phyloP scores from a whole-genome alignment of 2,329 filamentous ascomycete genomes.

The Trichoderma citrinoviride region DNA sequence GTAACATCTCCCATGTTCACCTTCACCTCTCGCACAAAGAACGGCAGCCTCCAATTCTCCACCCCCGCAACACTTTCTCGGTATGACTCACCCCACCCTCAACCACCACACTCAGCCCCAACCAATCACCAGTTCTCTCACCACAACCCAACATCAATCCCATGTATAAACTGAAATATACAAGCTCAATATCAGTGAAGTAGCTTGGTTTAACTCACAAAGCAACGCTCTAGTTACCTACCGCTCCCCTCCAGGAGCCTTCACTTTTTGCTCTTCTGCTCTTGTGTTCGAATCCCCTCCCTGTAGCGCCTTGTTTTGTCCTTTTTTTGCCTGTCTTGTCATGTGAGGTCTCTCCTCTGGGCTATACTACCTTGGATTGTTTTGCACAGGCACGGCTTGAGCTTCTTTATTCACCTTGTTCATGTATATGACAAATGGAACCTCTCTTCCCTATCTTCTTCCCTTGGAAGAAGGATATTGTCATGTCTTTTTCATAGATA shows the following conservation, averaged over 20 bases:
- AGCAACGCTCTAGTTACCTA: not conserved
- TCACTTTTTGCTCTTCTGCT: constrained; percentile 12
- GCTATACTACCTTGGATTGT: too few relatives aligned
- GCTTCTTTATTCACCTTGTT: too few relatives aligned
- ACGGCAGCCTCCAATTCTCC: too few relatives aligned
- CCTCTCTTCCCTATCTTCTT: too few relatives aligned
- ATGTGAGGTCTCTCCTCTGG: too few relatives aligned
- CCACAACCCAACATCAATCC: not conserved
- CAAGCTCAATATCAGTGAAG: not conserved
- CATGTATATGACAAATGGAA: too few relatives aligned
- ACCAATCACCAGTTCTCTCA: not conserved
- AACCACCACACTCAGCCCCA: not conserved
- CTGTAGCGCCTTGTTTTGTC: not conserved
- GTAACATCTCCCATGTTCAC: too few relatives aligned
- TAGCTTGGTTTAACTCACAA: not conserved
- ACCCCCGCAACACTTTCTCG: not conserved
- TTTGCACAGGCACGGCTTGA: too few relatives aligned
- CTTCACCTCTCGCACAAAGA: too few relatives aligned
- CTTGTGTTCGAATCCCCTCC: not conserved
- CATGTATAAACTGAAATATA: not conserved
- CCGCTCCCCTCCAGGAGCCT: constrained; percentile 4
- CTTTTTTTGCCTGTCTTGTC: not conserved
- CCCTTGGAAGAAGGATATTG: too few relatives aligned
- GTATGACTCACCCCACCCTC: not conserved
- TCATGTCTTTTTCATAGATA: too few relatives aligned